Evolutionary conservation across 306 rosid species (phyloP), one percentile per base, ranked within the genome.

Genomic region (Cucumis cinereus): DNA sequence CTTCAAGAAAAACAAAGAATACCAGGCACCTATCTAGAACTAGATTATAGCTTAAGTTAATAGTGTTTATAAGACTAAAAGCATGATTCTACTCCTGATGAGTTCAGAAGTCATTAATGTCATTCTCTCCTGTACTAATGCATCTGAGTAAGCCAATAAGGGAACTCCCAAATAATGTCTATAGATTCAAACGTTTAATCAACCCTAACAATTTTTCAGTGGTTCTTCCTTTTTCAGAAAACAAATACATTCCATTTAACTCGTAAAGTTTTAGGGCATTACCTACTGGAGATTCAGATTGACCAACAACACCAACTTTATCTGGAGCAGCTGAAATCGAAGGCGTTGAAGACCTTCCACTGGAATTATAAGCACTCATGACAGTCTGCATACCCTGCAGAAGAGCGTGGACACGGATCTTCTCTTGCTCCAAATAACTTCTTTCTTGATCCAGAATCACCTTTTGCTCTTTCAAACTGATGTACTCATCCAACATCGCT

Each of bases 381-480:
- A 81, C 90, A 36, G 69, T 81, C 35, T 91, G 96, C 89, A 91
- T 79, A 1, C 88, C 90, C 69, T 87, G 87, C 70, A 89, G 53
- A 10, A 93, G 85, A 77, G 80, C 79, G 74, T 91, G 88, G 15
- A 91, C 80, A 59, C 90, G 78, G 53, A 40, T 71, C 73, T 85
- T 91, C 83, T 93, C 98, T 77, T 86, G 91, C 47, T 88, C 93
- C 79, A 93, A 52, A 7, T 81, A 79, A 0, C 76, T 79, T 76
- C 75, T 82, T 81, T 91, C 92, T 6, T 86, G 93, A 72, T 93
- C 92, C 79, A 91, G 0, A 69, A 85, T 79, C 33, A 86, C 88
- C 71, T 88, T 93, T 49, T 88, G 89, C 81, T 85, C 93, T 84
- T 93, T 93, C 92, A 93, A 75, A 66, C 70, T 52, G 54, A 90